Evolutionary conservation across 2,329 filamentous ascomycete species (phyloP), one percentile per base, ranked within the genome.

Genomic region (Neonectria magnoliae): DNA sequence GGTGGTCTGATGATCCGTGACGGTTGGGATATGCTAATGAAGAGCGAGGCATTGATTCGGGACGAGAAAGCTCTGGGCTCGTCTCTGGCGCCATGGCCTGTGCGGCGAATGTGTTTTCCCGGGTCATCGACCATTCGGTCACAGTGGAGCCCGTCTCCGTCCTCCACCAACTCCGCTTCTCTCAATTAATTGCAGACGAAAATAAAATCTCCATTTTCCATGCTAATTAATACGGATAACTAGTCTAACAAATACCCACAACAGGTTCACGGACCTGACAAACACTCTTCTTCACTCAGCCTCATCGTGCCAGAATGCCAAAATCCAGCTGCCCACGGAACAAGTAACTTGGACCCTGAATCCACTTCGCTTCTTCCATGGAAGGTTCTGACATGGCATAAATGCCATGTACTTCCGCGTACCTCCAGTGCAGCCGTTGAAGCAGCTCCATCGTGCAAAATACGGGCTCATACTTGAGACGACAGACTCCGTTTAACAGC

Each of bases 41-140:
- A 42, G 44, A 42, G 14, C 42, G 45, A 36, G 47, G 54, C 48
- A 42, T 41, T 52, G 41, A 47, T 56, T 61, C 52, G 20, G 14
- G 45, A 48, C 25, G 11, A 27, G 31, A 47, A 22, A 22, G 38
- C 36, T 31, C 33, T 31, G 9, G 10, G 29, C 29, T 31, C 50
- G 33, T 54, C 45, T 14, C 48, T 29, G 8, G 27, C 20, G 25
- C 13, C 31, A 55, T 64, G 61, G 61, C 61, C 57, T 64, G 61
- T 64, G 61, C 61, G 61, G 61, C 61, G 56, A 60, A 63, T 59
- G 18, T 56, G 50, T 64, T 64, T 64, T 64, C 51, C 60, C 51
- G 60, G 56, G 50, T 10, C 14, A 8, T 18, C 29, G 36, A 14
- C 55, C 51, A 45, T 55, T 31, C 29, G 56, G 44, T 45, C 29